Base-by-base conservation (phyloP, 176 grass and related monocot genomes). In the Aegilops longissima region DNA sequence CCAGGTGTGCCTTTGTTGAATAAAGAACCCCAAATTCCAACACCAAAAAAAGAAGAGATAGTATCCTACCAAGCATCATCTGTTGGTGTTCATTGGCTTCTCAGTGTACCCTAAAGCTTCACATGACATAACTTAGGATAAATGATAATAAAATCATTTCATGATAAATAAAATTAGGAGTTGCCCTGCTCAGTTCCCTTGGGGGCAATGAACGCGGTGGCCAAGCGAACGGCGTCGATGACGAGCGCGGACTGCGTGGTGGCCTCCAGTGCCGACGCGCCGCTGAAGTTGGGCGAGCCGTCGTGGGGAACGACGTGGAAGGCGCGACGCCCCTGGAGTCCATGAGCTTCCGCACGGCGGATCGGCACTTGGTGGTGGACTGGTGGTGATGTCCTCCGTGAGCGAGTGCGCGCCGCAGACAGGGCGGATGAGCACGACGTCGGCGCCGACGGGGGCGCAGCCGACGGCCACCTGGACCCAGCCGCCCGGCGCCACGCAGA, bases 401-500 rank as follows among this genome's bases (percentile, higher is more conserved):
- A 98, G 92, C 6, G 96, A 85, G 66, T 84, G 81, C 18, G 30
- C 30, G 30, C 30, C 1, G 30, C 25, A 25, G 25, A 98, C 80
- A 16, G 97, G 90, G 8, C 93, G 91, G 68, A 98, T 98, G 29
- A 90, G 93, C 5, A 86, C 93, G 47, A 98, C 86, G 34, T 96
- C 97, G 25, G 93, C 80, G 1, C 91, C 89, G 1, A 94, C 88
- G 5, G 97, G 90, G 23, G 90, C 84, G 63, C 36, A n/a, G n/a
- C n/a, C n/a, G n/a, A n/a, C n/a, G n/a, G n/a, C n/a, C n/a, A n/a
- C n/a, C n/a, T 96, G 93, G 27, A 98, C 75, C 96, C 96, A 98
- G 14, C 96, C 92, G 2, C 96, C 96, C 0, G 96, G 96, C 5
- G 93, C 96, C 2, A 90, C 92, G 82, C 96, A 98, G 27, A 98